phyloP scores from a whole-genome alignment of 2,329 filamentous ascomycete genomes.

The Nemania sp. region DNA sequence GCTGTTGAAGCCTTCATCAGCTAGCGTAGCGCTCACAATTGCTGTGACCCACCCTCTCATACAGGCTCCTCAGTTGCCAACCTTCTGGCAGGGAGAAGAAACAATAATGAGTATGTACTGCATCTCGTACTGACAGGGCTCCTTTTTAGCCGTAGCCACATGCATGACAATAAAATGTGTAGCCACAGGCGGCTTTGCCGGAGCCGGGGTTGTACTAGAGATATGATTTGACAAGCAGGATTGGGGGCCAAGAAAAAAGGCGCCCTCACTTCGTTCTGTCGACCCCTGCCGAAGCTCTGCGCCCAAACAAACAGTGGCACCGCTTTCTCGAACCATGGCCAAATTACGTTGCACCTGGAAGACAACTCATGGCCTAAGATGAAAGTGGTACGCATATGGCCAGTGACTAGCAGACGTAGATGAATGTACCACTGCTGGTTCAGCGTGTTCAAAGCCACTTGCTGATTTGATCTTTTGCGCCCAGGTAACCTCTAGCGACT shows the following conservation, averaged over 20 bases:
- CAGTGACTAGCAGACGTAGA: not conserved
- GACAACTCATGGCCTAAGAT: not conserved
- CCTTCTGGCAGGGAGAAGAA: not conserved
- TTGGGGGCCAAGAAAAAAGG: conserved; percentile 17
- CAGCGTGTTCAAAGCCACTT: not conserved
- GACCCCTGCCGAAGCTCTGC: not conserved
- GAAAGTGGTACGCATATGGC: not conserved
- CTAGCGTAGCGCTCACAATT: not conserved
- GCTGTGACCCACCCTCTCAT: not conserved
- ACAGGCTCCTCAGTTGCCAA: not conserved
- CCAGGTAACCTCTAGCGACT: no score
- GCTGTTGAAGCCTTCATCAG: not conserved
- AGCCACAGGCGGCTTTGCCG: conserved; percentile 13
- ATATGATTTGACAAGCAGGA: not conserved
- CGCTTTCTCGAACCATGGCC: not conserved
- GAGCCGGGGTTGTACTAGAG: not conserved
- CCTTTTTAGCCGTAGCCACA: not conserved
- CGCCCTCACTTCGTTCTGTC: not conserved
- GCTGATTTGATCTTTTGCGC: no score
- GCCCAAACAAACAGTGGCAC: not conserved
- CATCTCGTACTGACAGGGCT: not conserved
- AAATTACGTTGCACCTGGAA: not conserved
- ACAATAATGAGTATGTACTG: not conserved
- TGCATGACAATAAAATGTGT: not conserved
- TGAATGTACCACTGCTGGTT: not conserved